A percentile compares a stretch with the other conserved stretches of the same genome.
These are phyloP conservation scores for Logfia minima DNA, from an alignment of 129 eudicot genomes.

Conservation along the genomic window DNA sequence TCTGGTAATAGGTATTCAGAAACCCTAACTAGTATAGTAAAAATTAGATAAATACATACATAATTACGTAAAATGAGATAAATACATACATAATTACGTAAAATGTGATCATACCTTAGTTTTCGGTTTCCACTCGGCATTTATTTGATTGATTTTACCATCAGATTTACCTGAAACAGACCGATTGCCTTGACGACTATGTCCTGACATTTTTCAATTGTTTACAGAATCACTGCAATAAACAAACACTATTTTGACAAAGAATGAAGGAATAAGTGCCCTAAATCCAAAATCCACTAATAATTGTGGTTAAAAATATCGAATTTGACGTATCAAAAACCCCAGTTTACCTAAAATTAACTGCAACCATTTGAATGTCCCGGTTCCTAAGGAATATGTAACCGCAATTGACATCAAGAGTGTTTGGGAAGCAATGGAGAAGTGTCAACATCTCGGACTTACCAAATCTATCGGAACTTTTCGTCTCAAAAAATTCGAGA, in stretches of 20 bases:
- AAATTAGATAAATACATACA: too few species aligned
- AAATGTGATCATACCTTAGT: slow-evolving; percentile 3
- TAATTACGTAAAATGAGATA: neutral
- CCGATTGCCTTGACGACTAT: slow-evolving; percentile 14
- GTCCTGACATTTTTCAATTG: neutral
- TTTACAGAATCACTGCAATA: neutral
- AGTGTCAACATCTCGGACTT: slow-evolving; percentile 56
- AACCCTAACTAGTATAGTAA: neutral
- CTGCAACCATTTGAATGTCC: slow-evolving; percentile 13
- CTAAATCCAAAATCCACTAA: neutral
- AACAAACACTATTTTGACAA: neutral
- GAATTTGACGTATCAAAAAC: neutral
- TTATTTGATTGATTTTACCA: slow-evolving; percentile 7
- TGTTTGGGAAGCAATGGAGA: slow-evolving; percentile 73
- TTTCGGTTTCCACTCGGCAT: neutral
- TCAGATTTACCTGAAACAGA: neutral
- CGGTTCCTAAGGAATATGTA: slow-evolving; percentile 29
- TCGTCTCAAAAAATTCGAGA: neutral
- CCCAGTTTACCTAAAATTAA: slow-evolving; percentile 25
- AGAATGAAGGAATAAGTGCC: neutral
- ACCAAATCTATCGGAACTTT: neutral
- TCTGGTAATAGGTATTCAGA: neutral
- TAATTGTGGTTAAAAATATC: neutral
- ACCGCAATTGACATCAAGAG: slow-evolving; percentile 42
- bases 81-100: too few species aligned